These are phyloP conservation scores for Solanum piurae DNA, from an alignment of 257 asterid genomes.

Conservation along the genomic window DNA sequence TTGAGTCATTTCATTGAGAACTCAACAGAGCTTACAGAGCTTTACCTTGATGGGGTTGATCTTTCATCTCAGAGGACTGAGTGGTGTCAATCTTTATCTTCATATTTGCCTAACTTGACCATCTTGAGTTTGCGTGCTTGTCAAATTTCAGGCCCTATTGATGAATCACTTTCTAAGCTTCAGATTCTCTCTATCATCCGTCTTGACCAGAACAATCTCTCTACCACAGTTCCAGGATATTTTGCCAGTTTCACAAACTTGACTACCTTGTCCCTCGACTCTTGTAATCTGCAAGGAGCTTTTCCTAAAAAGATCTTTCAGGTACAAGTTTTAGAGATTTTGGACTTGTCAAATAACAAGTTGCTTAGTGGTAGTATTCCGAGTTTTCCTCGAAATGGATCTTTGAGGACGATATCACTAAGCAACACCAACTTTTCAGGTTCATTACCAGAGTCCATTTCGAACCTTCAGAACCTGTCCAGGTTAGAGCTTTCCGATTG, in stretches of 20 bases:
- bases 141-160: conserved; percentile 27
- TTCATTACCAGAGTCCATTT: conserved; percentile 17
- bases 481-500: conserved; percentile 6
- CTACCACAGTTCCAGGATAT: conserved; percentile 13
- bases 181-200: conserved; percentile 23
- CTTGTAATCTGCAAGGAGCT: conserved; percentile 25
- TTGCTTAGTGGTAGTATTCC: background rate
- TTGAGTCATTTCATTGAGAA: conserved; percentile 25
- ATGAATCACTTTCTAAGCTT: conserved; percentile 6
- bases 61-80: conserved; percentile 18
- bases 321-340: conserved; percentile 10
- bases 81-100: conserved; percentile 28
- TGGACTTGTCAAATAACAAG: background rate
- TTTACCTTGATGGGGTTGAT: conserved; percentile 31
- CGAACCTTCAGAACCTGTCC: conserved; percentile 18
- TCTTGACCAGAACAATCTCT: conserved; percentile 4
- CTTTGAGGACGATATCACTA: conserved; percentile 8
- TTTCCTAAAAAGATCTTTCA: conserved; percentile 27
- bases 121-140: conserved; percentile 37
- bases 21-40: conserved; percentile 25
- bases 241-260: conserved; percentile 19
- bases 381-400: background rate
- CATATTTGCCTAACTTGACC: conserved; percentile 24
- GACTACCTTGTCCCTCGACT: conserved; percentile 18
- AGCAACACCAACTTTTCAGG: conserved; percentile 16